Evolutionary conservation across 495 filamentous ascomycete species (phyloP).

Genomic region (Lophium mytilinum): DNA sequence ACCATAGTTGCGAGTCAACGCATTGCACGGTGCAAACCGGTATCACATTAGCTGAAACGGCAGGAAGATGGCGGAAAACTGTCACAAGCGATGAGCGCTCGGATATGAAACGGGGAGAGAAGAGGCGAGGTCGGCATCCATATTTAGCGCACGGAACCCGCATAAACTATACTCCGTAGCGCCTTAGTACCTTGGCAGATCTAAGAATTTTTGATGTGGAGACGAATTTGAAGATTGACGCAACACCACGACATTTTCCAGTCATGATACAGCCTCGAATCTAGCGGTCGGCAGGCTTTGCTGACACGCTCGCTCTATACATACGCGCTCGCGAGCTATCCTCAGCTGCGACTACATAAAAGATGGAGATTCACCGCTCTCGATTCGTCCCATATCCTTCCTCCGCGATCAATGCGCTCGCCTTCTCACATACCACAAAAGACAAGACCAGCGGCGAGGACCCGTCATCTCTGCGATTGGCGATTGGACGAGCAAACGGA

Average conservation of each 20-base stretch:
- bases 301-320: background rate
- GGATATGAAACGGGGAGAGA: background rate
- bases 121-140: too few species aligned
- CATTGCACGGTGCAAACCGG: background rate
- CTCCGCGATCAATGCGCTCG: slow-evolving; percentile 85
- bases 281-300: background rate
- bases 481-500: slow-evolving; percentile 87
- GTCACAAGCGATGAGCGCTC: background rate
- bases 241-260: too few species aligned
- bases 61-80: background rate
- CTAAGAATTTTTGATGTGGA: too few species aligned
- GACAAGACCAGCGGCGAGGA: slow-evolving; percentile 38
- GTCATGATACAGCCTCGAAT: background rate
- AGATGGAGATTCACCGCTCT: slow-evolving; percentile 94
- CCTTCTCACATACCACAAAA: slow-evolving; percentile 77
- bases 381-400: slow-evolving; percentile 94
- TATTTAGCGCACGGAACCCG: too few species aligned
- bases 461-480: slow-evolving; percentile 60
- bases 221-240: too few species aligned
- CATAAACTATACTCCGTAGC: too few species aligned
- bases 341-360: background rate
- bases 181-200: too few species aligned
- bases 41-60: background rate
- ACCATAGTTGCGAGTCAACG: background rate
- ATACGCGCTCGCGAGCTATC: background rate